Evolutionary conservation across 257 asterid genomes (phyloP), one percentile per base, ranked within the genome.

Genomic region (Eustoma russellianum): DNA sequence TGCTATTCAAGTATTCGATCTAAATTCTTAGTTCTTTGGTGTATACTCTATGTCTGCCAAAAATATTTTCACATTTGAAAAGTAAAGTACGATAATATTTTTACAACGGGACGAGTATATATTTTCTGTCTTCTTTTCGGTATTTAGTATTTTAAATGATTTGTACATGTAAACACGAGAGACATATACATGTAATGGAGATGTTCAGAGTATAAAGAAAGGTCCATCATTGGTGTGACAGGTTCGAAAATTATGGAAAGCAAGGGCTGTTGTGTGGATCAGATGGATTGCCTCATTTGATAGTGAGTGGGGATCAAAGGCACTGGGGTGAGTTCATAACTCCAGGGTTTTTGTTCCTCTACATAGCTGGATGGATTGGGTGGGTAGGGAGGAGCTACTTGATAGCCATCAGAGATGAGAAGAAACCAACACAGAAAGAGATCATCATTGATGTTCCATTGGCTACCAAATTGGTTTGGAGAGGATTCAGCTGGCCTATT

Each of bases 261-360:
- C 88, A 79, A 62, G 98, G 98, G 1, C 55, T 87, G 53, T 62
- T 85, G 67, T 91, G 98, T 56, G 98, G 98, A 19, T 83, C 98
- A 0, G 97, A 92, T 53, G 98, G 97, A 2, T 52, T 85, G 56
- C 97, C 98, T 0, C 98, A 87, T 63, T 70, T 92, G 97, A 92
- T 92, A 7, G 98, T 87, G 85, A 87, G 90, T 55, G 98, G 97
- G 5, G 98, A 92, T 61, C 97, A 87, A 59, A 80, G 94, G 55
- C 98, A 91, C 64, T 85, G 95, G 98, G 98, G 95, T 5, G 97
- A 91, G 76, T 91, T 91, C 70, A 87, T 91, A 53, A 91, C 97
- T 2, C 97, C 97, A 0, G 98, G 98, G 14, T 76, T 92, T 41
- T 53, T 92, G 59, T 92, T 87, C 88, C 62, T 85, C 55, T 88